phyloP scores from a whole-genome alignment of 2,329 filamentous ascomycete genomes.

The Fusarium sp. region DNA sequence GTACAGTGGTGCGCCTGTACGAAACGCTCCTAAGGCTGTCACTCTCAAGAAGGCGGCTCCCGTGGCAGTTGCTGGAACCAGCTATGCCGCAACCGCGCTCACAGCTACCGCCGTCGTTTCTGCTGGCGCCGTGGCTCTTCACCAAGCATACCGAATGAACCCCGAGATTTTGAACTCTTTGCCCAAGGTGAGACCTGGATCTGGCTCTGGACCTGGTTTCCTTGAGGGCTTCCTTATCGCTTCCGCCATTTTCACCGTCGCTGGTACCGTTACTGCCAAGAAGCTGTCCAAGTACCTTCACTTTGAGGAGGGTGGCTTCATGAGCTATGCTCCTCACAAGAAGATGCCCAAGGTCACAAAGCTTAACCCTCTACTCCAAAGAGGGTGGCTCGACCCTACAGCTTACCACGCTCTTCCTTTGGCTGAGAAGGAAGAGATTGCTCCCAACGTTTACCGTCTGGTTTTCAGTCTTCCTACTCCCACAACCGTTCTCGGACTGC shows the following conservation, averaged over 20 bases:
- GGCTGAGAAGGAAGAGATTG: constrained; percentile 51
- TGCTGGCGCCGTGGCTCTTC: constrained; percentile 16
- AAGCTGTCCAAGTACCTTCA: constrained; percentile 49
- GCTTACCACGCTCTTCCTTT: constrained; percentile 61
- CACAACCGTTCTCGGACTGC: constrained; percentile 61
- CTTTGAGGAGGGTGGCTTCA: constrained; percentile 38
- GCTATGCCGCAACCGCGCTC: constrained; percentile 5
- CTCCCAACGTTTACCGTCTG: constrained; percentile 59
- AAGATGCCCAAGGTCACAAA: constrained; percentile 53
- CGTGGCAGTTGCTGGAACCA: constrained; percentile 6
- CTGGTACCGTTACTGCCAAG: constrained; percentile 46
- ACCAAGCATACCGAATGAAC: constrained; percentile 29
- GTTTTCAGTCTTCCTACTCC: constrained; percentile 60
- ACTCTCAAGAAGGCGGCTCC: constrained; percentile 29
- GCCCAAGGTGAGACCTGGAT: constrained; percentile 20
- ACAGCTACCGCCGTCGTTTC: constrained; percentile 23
- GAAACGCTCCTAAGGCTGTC: constrained; percentile 25
- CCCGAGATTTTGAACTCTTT: constrained; percentile 7
- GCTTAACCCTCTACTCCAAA: constrained; percentile 36
- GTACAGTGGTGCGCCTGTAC: constrained; percentile 47
- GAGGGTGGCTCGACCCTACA: constrained; percentile 62
- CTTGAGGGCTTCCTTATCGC: constrained; percentile 28
- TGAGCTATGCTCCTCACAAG: constrained; percentile 46
- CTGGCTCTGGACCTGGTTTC: constrained; percentile 20
- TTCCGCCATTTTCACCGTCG: constrained; percentile 39